Evolutionary conservation across 2,329 filamentous ascomycete species (phyloP).

Genomic region (Clonostachys sp.): DNA sequence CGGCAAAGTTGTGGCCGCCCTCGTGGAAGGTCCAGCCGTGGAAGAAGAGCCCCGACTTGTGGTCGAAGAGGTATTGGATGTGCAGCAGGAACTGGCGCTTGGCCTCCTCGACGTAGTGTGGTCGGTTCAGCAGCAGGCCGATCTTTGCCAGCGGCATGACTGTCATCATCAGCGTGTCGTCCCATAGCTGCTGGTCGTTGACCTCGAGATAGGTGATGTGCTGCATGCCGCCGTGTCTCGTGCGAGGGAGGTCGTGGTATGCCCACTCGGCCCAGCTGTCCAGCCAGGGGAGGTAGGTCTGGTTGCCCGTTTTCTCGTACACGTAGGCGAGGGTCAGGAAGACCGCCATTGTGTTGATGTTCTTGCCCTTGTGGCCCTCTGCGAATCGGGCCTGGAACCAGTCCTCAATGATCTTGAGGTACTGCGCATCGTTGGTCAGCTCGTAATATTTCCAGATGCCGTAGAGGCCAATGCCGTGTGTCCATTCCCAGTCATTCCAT

Average conservation of each 20-base stretch:
- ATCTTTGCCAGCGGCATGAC: slow-evolving; percentile 78
- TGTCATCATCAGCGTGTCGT: slow-evolving; percentile 86
- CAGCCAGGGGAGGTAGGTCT: slow-evolving; percentile 70
- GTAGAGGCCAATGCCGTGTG: slow-evolving; percentile 74
- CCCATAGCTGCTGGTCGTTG: slow-evolving; percentile 76
- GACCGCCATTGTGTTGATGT: slow-evolving; percentile 81
- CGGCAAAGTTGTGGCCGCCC: slow-evolving; percentile 58
- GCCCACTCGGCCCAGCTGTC: slow-evolving; percentile 82
- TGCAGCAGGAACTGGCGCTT: slow-evolving; percentile 75
- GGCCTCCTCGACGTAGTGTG: slow-evolving; percentile 72
- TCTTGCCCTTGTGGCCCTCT: slow-evolving; percentile 72
- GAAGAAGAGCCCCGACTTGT: slow-evolving; percentile 68
- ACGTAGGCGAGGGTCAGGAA: slow-evolving; percentile 72
- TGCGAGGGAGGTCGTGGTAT: slow-evolving; percentile 70
- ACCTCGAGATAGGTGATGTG: slow-evolving; percentile 68
- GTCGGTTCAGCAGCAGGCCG: slow-evolving; percentile 62
- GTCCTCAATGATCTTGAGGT: slow-evolving; percentile 62
- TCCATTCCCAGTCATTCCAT: slow-evolving; percentile 83
- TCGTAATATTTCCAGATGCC: slow-evolving; percentile 80
- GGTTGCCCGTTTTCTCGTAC: slow-evolving; percentile 70
- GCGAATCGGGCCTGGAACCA: slow-evolving; percentile 70
- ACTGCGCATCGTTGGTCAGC: slow-evolving; percentile 56
- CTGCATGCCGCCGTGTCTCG: slow-evolving; percentile 68
- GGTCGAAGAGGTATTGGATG: slow-evolving; percentile 74
- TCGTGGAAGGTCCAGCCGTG: slow-evolving; percentile 78